Evolutionary conservation across 1,284 basidiomycete genomes (phyloP).

Genomic region (Microbotryum intermedium): DNA sequence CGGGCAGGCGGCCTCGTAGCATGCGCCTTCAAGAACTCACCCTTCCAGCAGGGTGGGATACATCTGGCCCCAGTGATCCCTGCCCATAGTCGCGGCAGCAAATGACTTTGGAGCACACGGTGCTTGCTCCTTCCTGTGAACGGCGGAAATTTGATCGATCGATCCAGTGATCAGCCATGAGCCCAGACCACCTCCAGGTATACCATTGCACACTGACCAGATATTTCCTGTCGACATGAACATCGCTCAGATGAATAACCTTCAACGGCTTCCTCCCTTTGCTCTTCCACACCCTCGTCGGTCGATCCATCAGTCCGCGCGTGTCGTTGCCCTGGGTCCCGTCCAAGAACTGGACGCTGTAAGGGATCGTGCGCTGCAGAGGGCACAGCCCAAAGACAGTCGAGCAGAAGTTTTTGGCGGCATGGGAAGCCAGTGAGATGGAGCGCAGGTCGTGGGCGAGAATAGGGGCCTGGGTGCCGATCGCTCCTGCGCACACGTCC

Average conservation of each 20-base stretch:
- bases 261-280: conserved; percentile 25
- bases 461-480: conserved; percentile 50
- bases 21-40: conserved; percentile 1
- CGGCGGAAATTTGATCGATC: background rate
- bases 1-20: background rate
- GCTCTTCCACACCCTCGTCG: conserved; percentile 1
- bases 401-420: conserved; percentile 52
- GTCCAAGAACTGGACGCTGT: conserved; percentile 16
- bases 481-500: conserved; percentile 52
- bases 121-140: conserved; percentile 44
- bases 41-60: conserved; percentile 25
- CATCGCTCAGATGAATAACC: conserved; percentile 35
- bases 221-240: conserved; percentile 37
- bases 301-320: background rate
- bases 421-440: conserved; percentile 46
- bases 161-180: too few relatives aligned
- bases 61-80: conserved; percentile 8
- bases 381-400: conserved; percentile 51
- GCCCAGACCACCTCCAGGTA: background rate
- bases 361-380: conserved; percentile 35
- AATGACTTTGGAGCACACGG: conserved; percentile 52
- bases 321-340: background rate
- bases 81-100: conserved; percentile 45
- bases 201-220: conserved; percentile 32
- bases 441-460: conserved; percentile 51